Percentiles rank a stretch among this genome's conserved stretches.
phyloP scores from a whole-genome alignment of 495 filamentous ascomycete species.

The Xeromyces bisporus region DNA sequence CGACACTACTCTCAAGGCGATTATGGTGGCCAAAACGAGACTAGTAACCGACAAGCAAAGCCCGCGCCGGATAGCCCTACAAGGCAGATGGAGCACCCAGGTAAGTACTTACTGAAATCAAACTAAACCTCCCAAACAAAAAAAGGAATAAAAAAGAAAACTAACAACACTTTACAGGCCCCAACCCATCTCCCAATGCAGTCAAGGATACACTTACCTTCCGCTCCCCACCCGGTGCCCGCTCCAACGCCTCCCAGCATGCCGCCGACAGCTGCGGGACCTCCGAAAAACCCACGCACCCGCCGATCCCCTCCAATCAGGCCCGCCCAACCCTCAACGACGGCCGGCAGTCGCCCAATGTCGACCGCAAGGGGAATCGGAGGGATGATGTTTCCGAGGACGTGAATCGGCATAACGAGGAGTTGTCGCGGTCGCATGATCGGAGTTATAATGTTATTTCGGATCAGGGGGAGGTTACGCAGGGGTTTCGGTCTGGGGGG shows the following conservation, averaged over 20 bases:
- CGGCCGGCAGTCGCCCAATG: slow-evolving; percentile 15
- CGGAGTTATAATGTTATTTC: slow-evolving; percentile 21
- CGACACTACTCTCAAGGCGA: slow-evolving; percentile 9
- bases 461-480: slow-evolving; percentile 17
- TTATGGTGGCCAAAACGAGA: slow-evolving; percentile 9
- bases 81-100: slow-evolving; percentile 14
- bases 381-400: slow-evolving; percentile 18
- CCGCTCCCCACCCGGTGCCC: neutral
- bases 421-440: slow-evolving; percentile 21
- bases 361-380: slow-evolving; percentile 15
- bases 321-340: slow-evolving; percentile 21
- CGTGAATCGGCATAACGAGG: slow-evolving; percentile 24
- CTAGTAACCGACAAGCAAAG: slow-evolving; percentile 2
- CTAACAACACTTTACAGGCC: slow-evolving; percentile 4
- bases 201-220: slow-evolving; percentile 1
- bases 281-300: neutral
- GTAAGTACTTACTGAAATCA: slow-evolving; percentile 1
- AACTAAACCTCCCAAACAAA: neutral
- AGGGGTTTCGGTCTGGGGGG: slow-evolving; percentile 9
- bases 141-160: neutral
- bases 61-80: slow-evolving; percentile 5
- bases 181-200: slow-evolving; percentile 8
- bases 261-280: neutral
- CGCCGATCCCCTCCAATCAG: slow-evolving; percentile 17
- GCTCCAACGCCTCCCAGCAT: neutral